Base-by-base conservation (phyloP, 495 filamentous ascomycete genomes). In the Choiromyces venosus region DNA sequence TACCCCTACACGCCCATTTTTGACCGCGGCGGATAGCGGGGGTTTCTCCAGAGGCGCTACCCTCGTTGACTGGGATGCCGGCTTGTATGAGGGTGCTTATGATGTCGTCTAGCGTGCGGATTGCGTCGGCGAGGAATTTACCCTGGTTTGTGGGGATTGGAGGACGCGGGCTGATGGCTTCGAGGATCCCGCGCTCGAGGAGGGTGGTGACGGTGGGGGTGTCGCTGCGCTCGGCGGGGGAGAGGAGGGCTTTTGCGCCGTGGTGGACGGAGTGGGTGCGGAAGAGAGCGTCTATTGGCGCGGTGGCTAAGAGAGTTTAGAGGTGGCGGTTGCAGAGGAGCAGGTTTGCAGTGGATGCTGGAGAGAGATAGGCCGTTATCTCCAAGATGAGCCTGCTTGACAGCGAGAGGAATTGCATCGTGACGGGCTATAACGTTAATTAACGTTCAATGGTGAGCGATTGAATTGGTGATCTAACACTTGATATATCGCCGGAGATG, bases 231-330 rank as follows among this genome's bases (percentile, higher is more conserved):
- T 56, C 46, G n/a, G 46, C 46, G n/a, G 46, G 9, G 8, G 46
- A 56, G 46, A 56, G 46, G 46, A 61, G 52, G 52, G 52, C 52
- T 33, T 1, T 10, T 2, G 52, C 16, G 25, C 52, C 52, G 25
- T 33, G 25, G 18, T 33, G 12, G 12, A 14, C 6, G 52, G 52
- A 61, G 52, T 29, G 52, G 25, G 12, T 33, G 25, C 52, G 52
- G 52, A 61, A 61, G 52, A 61, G 25, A 16, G 52, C 52, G 52
- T 61, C 52, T 61, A 33, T 61, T 61, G 52, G 52, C n/a, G 52
- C 52, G 25, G 52, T 61, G 52, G 25, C 52, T 18, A 61, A 14
- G 52, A 61, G 25, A 29, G 12, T 16, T 3, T 25, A 61, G 52
- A 61, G 52, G 52, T 16, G 25, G 52, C 12, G 52, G 52, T 61